These are phyloP conservation scores for Lunularia cruciata DNA, from an alignment of 225 moss, liverwort and hornwort species.

Conservation along the genomic window DNA sequence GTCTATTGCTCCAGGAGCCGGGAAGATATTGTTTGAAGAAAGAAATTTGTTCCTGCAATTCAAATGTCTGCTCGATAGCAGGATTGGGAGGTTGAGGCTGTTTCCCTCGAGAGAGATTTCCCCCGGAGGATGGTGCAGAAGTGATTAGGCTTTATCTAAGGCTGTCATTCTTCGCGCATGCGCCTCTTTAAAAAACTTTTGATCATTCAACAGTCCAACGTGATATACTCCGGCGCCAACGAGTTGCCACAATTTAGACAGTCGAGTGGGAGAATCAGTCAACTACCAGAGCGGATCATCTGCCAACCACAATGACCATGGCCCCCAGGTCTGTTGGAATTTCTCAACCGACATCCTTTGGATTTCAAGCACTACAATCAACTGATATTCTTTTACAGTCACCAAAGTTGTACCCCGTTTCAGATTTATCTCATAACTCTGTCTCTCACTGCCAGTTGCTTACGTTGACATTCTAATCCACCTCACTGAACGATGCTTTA, in stretches of 20 bases:
- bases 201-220: not conserved
- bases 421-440: too few relatives aligned
- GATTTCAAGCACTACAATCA: not conserved
- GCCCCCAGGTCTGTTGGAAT: conserved; percentile 13
- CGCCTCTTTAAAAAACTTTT: too few relatives aligned
- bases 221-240: not conserved
- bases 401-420: not conserved
- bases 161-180: too few relatives aligned
- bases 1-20: not conserved
- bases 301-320: conserved; percentile 13
- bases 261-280: not conserved
- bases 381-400: not conserved
- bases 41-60: not conserved
- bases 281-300: not conserved
- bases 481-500: not conserved
- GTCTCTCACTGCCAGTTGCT: too few relatives aligned
- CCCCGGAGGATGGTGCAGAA: not conserved
- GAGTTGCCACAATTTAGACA: not conserved
- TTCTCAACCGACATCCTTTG: not conserved
- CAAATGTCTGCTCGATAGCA: not conserved
- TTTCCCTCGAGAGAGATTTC: not conserved
- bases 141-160: not conserved
- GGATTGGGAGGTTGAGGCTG: not conserved
- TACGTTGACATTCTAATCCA: not conserved
- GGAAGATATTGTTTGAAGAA: not conserved